Base-by-base conservation (phyloP, 306 rosid genomes). In the Dalbergia oliveri region DNA sequence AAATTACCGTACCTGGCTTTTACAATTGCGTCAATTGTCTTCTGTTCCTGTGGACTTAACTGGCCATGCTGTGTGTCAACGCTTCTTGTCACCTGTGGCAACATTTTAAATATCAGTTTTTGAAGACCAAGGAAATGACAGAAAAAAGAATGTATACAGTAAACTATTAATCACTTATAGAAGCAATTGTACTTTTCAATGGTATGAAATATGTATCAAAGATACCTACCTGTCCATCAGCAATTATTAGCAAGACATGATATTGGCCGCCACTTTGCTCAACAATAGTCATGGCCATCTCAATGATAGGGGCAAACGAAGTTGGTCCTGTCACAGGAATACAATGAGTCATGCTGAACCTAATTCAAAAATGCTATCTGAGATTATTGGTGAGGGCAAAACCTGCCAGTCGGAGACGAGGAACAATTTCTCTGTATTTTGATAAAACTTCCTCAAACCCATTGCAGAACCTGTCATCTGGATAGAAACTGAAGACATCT, bases 221-320 rank as follows among this genome's bases (percentile, higher is more conserved):
- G 35, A 43, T 85, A 94, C 97, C 93, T 84, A 94, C 98, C 93
- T 94, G 98, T 50, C 98, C 98, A 76, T 94, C 98, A n/a, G 97
- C 97, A 78, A 94, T 94, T 72, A 94, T 89, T 83, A 94, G 84
- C 85, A 94, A 77, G 77, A 94, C 97, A 87, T 94, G 98, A 87
- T 94, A 92, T 73, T 92, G 97, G 79, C 98, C 97, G 54, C 93
- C 88, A 66, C 97, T 90, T 83, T 92, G 84, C 88, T 94, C 98
- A 7, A 94, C 98, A 50, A 90, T 89, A 21, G 97, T 94, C 81
- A 78, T 83, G 51, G 97, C 97, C 97, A 92, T 94, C 82, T 94
- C 98, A 86, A 92, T 87, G 11, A 94, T 81, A 23, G 97, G 98
- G 66, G 98, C 97, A 88, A 94, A 94, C 39, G 97, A 92, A 69